Conservation (phyloP, 345 rosid species). For the Linum trigynum region DNA sequence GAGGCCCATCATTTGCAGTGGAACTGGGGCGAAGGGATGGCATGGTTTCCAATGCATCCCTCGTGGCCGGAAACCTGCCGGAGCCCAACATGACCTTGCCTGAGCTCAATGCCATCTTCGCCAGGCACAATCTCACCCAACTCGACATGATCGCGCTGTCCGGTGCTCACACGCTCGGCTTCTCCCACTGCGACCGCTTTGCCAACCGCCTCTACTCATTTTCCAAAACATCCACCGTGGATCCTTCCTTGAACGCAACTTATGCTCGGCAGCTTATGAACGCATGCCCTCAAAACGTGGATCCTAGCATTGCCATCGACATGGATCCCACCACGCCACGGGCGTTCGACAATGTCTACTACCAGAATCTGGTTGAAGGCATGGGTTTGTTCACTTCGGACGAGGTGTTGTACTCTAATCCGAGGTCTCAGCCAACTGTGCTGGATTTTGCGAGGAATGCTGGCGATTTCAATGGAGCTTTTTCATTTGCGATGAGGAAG, state of each 20-base stretch:
- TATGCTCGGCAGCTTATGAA: constrained; percentile 11
- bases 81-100: constrained; percentile 10
- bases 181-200: constrained; percentile 19
- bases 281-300: constrained; percentile 9
- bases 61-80: constrained; percentile 14
- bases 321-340: background rate
- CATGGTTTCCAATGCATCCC: constrained; percentile 8
- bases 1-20: constrained; percentile 19
- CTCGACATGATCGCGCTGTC: constrained; percentile 20
- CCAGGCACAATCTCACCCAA: constrained; percentile 12
- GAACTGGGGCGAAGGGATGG: constrained; percentile 22
- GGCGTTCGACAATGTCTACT: constrained; percentile 5
- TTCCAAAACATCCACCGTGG: constrained; percentile 1
- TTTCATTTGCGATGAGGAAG: constrained; percentile 12
- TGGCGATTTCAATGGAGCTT: constrained; percentile 14
- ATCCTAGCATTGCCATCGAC: constrained; percentile 16
- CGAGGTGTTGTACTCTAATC: constrained; percentile 5
- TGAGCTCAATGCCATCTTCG: constrained; percentile 14
- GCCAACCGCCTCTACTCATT: constrained; percentile 13
- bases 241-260: constrained; percentile 10
- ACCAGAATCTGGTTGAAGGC: constrained; percentile 15
- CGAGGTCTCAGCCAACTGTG: constrained; percentile 7
- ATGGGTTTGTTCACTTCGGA: constrained; percentile 15
- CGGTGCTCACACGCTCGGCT: constrained; percentile 23
- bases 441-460: constrained; percentile 11